These are phyloP conservation scores for Chlorella sp. DNA, from an alignment of 139 green algal genomes.

Conservation along the genomic window DNA sequence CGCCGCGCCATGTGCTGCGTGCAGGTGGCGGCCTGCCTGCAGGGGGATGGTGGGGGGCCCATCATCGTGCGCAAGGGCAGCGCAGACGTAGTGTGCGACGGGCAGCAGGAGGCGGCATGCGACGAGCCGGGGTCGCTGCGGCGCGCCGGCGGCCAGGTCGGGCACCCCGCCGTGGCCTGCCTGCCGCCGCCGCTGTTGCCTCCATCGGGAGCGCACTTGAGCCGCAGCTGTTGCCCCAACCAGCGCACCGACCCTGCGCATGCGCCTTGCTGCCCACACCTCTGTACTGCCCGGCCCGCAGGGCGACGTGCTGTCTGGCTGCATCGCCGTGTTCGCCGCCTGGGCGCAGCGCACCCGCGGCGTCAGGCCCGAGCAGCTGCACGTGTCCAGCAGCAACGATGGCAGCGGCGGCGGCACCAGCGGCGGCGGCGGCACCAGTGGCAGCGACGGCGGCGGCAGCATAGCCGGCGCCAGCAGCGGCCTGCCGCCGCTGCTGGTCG, in stretches of 20 bases:
- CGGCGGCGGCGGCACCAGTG: neutral
- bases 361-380: constrained; percentile 15
- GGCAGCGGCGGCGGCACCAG: neutral
- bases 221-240: neutral
- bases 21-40: no score
- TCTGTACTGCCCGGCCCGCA: constrained; percentile 10
- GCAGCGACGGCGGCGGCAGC: neutral
- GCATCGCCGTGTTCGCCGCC: constrained; percentile 50
- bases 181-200: neutral
- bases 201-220: neutral
- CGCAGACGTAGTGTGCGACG: constrained; percentile 40
- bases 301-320: constrained; percentile 66
- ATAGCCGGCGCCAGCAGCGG: neutral
- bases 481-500: constrained; percentile 39
- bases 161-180: neutral
- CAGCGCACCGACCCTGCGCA: neutral
- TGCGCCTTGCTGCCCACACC: neutral
- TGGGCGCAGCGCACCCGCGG: constrained; percentile 36
- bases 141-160: constrained; percentile 64
- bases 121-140: constrained; percentile 46
- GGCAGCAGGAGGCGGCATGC: constrained; percentile 15
- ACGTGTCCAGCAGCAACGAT: neutral
- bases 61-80: constrained; percentile 54
- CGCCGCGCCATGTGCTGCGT: no score
- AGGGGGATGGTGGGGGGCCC: no score